Evolutionary conservation across 1,139 yeast species (phyloP).

Genomic region (Yamadazyma pseudoaaseri): DNA sequence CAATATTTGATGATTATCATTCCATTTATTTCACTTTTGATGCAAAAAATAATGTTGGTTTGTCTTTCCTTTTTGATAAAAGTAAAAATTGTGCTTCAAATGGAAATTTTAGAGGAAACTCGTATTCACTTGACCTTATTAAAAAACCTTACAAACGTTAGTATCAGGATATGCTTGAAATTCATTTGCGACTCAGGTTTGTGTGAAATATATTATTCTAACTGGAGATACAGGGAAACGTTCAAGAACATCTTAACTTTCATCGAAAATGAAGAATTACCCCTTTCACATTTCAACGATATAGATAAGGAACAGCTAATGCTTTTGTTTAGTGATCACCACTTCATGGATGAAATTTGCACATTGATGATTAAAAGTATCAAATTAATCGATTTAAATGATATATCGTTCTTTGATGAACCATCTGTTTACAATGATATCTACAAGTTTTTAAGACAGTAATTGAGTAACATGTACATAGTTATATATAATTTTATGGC

Average conservation of each 20-base stretch:
- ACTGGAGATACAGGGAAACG: not conserved
- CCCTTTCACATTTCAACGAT: not conserved
- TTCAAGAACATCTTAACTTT: not conserved
- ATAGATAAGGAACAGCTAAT: not conserved
- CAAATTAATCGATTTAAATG: not conserved
- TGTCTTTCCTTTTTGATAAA: not conserved
- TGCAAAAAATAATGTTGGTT: slow-evolving; percentile 1
- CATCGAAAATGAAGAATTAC: not conserved
- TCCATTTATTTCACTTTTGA: not conserved
- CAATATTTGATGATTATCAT: not conserved
- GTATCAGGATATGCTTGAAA: slow-evolving; percentile 2
- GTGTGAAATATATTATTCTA: not conserved
- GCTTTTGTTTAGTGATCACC: not conserved
- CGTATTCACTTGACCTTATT: slow-evolving; percentile 1
- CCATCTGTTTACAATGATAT: not conserved
- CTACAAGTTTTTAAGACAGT: slow-evolving; percentile 1
- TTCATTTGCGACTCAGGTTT: not conserved
- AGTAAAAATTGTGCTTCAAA: not conserved
- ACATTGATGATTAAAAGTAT: slow-evolving; percentile 1
- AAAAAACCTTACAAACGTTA: not conserved
- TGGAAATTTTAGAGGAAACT: not conserved
- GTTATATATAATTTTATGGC: too few species aligned
- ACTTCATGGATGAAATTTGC: slow-evolving; percentile 1
- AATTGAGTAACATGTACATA: too few species aligned
- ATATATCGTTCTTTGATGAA: not conserved